Base-by-base conservation (phyloP, 164 flowering plant genomes). In the Liquidambar formosana region DNA sequence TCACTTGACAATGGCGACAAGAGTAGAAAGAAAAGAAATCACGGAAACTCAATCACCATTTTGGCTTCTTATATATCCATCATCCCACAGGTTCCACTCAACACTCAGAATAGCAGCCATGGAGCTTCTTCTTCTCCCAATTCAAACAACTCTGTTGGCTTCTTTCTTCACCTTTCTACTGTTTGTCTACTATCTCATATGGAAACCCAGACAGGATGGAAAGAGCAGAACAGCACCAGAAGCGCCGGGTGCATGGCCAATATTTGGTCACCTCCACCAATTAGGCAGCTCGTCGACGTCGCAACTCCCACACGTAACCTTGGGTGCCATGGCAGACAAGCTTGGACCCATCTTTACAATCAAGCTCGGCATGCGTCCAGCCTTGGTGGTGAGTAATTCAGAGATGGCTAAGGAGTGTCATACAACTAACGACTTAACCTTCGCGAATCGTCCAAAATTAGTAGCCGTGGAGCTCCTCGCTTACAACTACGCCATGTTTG, bases 191-290 rank as follows among this genome's bases (percentile, higher is more conserved):
- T n/a, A 43, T 25, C 25, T 57, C 22, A 2, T 44, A n/a, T 41
- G 19, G 10, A 25, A 54, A 8, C 25, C 57, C 21, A 71, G 22
- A 44, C 0, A 16, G 25, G 10, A 19, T 44, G 10, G 3, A n/a
- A 57, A 44, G 4, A 19, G n/a, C 47, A 57, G 18, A 46, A 15
- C 21, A 44, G 49, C 73, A 28, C 80, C 83, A 0, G 70, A 68
- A 63, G 73, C 78, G 0, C 64, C 54, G 0, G 76, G 81, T 0
- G 67, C 74, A 5, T 77, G 78, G 83, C 87, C 85, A 0, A 0
- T 84, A 3, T 70, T 84, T 23, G 87, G 85, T 21, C 87, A 82
- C 59, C 72, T 84, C 60, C 78, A 19, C 45, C 78, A 68, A 3
- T 28, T 84, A 4, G 62, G 62, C 0, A 66, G 78, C 10, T 41